These are phyloP conservation scores for Pestalotiopsis sp. DNA, from an alignment of 2,329 filamentous ascomycete genomes.

Conservation along the genomic window DNA sequence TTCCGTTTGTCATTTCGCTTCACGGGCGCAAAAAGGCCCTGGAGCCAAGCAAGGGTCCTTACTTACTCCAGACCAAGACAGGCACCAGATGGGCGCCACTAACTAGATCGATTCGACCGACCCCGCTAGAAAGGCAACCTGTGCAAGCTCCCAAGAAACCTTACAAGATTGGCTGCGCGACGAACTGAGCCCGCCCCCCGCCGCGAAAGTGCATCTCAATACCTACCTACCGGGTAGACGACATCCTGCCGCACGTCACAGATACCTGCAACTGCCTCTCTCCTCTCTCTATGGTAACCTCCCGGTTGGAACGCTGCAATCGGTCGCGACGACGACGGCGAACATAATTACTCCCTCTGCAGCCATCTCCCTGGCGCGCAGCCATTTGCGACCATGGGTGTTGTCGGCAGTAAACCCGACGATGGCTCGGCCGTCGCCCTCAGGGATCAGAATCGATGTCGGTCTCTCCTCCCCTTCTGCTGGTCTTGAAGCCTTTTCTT, in stretches of 20 bases:
- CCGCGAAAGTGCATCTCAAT: neutral
- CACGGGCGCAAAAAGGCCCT: neutral
- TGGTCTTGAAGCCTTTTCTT: neutral
- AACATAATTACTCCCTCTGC: conserved; percentile 12
- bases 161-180: conserved; percentile 10
- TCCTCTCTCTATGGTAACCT: neutral
- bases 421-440: conserved; percentile 81
- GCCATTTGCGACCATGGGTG: conserved; percentile 72
- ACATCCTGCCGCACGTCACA: neutral
- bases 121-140: conserved; percentile 12
- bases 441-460: conserved; percentile 90
- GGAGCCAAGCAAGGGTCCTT: conserved; percentile 1
- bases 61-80: neutral
- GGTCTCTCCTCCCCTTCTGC: conserved; percentile 38
- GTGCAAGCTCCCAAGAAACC: neutral
- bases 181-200: neutral
- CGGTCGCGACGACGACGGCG: conserved; percentile 9
- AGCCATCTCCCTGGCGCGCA: conserved; percentile 30
- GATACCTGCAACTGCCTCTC: neutral
- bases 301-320: neutral
- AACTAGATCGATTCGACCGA: conserved; percentile 5
- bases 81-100: conserved; percentile 3
- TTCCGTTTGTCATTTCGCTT: conserved; percentile 6
- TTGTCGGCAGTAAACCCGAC: conserved; percentile 85
- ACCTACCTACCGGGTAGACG: neutral